phyloP scores from a whole-genome alignment of 176 grass and related monocot species.

The Phoenix roebelenii region DNA sequence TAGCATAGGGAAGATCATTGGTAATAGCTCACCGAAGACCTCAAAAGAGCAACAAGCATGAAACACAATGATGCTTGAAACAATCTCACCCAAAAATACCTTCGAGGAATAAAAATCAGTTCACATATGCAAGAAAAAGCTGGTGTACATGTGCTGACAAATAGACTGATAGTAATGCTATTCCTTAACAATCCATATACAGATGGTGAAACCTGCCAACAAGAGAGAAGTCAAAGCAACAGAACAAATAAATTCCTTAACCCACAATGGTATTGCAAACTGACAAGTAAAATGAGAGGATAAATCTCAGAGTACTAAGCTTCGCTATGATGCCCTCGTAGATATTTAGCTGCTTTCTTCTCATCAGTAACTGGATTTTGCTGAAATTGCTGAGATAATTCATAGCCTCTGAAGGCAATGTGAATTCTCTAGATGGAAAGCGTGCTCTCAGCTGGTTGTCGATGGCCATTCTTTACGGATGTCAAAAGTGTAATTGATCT shows the following conservation, averaged over 20 bases:
- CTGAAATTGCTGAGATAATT: too few species aligned
- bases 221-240: neutral
- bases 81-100: too few species aligned
- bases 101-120: too few species aligned
- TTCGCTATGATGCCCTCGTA: neutral
- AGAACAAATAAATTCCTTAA: neutral
- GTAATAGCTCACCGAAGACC: too few species aligned
- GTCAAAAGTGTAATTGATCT: conserved; percentile 97
- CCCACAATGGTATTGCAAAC: neutral
- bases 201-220: neutral
- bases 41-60: too few species aligned
- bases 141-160: too few species aligned
- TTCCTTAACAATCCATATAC: neutral
- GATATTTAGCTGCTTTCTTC: neutral
- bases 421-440: neutral
- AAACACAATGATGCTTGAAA: too few species aligned
- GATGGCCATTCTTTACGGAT: conserved; percentile 87
- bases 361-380: too few species aligned
- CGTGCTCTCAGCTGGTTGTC: conserved; percentile 9
- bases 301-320: neutral
- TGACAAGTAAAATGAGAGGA: neutral
- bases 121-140: too few species aligned
- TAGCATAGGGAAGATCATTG: too few species aligned
- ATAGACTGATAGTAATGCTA: neutral
- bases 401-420: too few species aligned